Evolutionary conservation across 164 flowering plant species (phyloP), one percentile per base, ranked within the genome.

Genomic region (Magnolia sinica): DNA sequence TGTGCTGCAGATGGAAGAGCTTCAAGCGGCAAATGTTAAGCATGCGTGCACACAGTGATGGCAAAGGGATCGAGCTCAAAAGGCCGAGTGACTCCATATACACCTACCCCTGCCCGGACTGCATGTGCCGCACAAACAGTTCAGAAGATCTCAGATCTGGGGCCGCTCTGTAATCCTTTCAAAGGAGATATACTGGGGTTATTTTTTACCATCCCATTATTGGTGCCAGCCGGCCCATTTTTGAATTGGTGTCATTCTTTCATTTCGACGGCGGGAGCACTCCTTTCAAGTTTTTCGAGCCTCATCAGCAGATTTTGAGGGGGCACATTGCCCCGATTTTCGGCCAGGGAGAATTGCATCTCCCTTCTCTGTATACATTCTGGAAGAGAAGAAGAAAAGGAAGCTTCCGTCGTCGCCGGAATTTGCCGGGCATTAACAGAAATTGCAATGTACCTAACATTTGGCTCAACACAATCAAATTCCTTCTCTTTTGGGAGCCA

Each of bases 31-130:
- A 94, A 19, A 88, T 94, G 97, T 81, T 89, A 77, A 90, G 61
- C 78, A 89, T 96, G 87, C 84, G 96, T 74, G 71, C 87, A 9
- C 97, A 90, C 79, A 94, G 99, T 76, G 98, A 91, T 81, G 84
- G 93, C 65, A 96, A 96, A 77, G 98, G 99, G 18, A 77, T 87
- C 37, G 92, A 90, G 81, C 80, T 90, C 8, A 96, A 89, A 83
- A 88, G 97, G 74, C 90, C 90, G 18, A 88, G 80, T 74, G 97
- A 94, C 74, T 92, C 99, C 6, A 85, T 92, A 73, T 94, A 96
- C 82, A 87, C 90, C 31, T 90, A 89, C 80, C 99, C 99, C 7
- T 95, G 99, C 79, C 96, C 99, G 1, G 90, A 93, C 83, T 95
- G 97, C 86, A 93, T 93, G 97, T 95, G 97, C 80, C 91, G 81